Percentiles rank a stretch among this genome's conserved stretches.
phyloP scores from a whole-genome alignment of 768 basidiomycete genomes.

The Naganishia randhawae region DNA sequence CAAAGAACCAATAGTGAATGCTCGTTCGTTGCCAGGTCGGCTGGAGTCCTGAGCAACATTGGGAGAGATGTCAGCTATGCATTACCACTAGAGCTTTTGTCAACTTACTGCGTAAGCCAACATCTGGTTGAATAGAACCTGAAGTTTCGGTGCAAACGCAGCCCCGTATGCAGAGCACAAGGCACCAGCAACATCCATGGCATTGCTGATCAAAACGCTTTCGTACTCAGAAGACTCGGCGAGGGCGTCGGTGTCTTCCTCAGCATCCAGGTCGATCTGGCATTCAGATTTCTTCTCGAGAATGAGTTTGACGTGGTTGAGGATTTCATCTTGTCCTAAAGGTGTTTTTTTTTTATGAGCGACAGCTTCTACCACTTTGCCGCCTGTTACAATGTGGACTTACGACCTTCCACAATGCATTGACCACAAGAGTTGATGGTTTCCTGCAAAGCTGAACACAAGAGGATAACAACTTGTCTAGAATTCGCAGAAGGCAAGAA shows the following conservation, averaged over 20 bases:
- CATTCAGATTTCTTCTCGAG: conserved; percentile 92
- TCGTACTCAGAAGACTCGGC: conserved; percentile 81
- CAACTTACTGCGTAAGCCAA: conserved; percentile 14
- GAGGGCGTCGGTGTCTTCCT: conserved; percentile 58
- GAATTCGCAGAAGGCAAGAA: conserved; percentile 29
- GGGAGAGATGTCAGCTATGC: not conserved
- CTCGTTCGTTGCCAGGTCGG: conserved; percentile 83
- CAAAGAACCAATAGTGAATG: conserved; percentile 85
- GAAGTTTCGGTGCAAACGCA: conserved; percentile 77
- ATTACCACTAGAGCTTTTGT: not conserved
- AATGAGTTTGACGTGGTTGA: conserved; percentile 74
- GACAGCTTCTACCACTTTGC: conserved; percentile 11
- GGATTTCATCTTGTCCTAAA: conserved; percentile 65
- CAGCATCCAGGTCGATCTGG: conserved; percentile 92
- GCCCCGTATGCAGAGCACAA: conserved; percentile 78
- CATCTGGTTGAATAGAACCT: conserved; percentile 38
- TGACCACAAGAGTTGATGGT: conserved; percentile 89
- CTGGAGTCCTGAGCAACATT: conserved; percentile 59
- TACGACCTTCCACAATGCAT: conserved; percentile 72
- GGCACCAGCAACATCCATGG: conserved; percentile 86
- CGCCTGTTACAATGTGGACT: conserved; percentile 48
- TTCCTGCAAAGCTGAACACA: conserved; percentile 85
- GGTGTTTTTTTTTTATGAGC: not conserved
- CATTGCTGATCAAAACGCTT: conserved; percentile 87
- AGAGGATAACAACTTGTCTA: conserved; percentile 79